Base-by-base conservation (phyloP, 1,284 basidiomycete genomes). In the Sporisorium graminicola region DNA sequence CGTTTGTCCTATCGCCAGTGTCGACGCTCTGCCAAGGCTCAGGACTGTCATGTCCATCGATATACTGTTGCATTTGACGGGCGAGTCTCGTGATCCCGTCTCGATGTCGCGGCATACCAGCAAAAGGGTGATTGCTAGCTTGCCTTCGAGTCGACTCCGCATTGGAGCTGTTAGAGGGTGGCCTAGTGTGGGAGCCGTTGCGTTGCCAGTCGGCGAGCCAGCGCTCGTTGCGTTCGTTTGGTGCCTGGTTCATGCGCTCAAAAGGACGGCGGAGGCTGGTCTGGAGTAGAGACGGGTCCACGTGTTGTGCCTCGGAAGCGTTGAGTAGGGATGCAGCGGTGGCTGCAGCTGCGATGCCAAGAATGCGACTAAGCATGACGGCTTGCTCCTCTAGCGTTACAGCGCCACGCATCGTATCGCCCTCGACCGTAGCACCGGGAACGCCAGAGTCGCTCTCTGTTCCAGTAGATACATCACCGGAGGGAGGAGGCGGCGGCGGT, bases 301-400 rank as follows among this genome's bases (percentile, higher is more conserved):
- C 74, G 12, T 66, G 60, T 20, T 75, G 66, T 13, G 76, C 56
- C 8, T 66, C 64, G 40, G 62, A 47, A 13, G 66, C 67, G 54
- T 71, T 80, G 46, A 84, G 69, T 49, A 85, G 64, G 14, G 83
- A 85, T 2, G 82, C 77, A 26, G 83, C 83, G 5, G 83, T 85
- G 3, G 82, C 83, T 24, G 83, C 82, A 9, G 83, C 74, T 9
- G 83, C 83, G 22, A 85, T 79, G 35, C 76, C 71, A 7, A 83
- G 61, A 22, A 85, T 82, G 12, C 81, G 74, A 57, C 76, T 77
- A 13, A 85, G 72, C 82, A 85, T 85, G 55, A 77, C 77, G 18
- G 81, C 82, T 64, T 85, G 83, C 53, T 84, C 83, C 43, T 82
- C 81, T 0, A 84, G 58, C 26, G 83, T 82, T 13, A 82, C 83